These are phyloP conservation scores for Ogataea minuta DNA, from an alignment of 805 yeast genomes.

Conservation along the genomic window DNA sequence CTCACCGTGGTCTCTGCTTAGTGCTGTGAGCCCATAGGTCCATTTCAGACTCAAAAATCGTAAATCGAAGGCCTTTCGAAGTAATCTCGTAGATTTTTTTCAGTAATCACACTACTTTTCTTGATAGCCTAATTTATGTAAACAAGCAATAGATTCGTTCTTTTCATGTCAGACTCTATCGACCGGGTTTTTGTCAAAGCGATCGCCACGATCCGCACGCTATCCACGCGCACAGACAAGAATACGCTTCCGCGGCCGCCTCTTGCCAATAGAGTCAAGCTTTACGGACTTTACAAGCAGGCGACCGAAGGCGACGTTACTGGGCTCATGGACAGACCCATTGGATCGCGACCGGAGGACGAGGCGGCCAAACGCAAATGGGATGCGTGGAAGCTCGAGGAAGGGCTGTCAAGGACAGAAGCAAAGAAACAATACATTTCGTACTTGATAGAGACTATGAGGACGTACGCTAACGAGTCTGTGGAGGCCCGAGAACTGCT, in stretches of 20 bases:
- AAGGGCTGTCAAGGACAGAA: constrained; percentile 64
- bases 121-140: constrained; percentile 11
- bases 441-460: constrained; percentile 70
- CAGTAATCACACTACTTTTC: constrained; percentile 2
- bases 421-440: constrained; percentile 73
- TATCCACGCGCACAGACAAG: constrained; percentile 61
- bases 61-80: neutral
- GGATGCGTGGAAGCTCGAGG: constrained; percentile 82
- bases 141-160: constrained; percentile 7
- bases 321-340: constrained; percentile 64
- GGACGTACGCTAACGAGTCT: constrained; percentile 63
- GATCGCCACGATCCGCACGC: constrained; percentile 70
- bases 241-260: constrained; percentile 76
- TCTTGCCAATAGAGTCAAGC: constrained; percentile 58
- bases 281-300: constrained; percentile 84
- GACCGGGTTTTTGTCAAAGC: constrained; percentile 84
- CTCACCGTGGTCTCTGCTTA: constrained; percentile 53
- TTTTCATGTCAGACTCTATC: constrained; percentile 50
- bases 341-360: constrained; percentile 58
- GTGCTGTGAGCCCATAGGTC: constrained; percentile 55
- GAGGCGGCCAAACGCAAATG: constrained; percentile 70
- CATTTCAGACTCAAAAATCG: constrained; percentile 60
- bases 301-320: constrained; percentile 85
- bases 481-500: constrained; percentile 64
- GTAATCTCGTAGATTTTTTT: neutral